phyloP scores from a whole-genome alignment of 139 green algal species.

The Desmodesmus armatus region DNA sequence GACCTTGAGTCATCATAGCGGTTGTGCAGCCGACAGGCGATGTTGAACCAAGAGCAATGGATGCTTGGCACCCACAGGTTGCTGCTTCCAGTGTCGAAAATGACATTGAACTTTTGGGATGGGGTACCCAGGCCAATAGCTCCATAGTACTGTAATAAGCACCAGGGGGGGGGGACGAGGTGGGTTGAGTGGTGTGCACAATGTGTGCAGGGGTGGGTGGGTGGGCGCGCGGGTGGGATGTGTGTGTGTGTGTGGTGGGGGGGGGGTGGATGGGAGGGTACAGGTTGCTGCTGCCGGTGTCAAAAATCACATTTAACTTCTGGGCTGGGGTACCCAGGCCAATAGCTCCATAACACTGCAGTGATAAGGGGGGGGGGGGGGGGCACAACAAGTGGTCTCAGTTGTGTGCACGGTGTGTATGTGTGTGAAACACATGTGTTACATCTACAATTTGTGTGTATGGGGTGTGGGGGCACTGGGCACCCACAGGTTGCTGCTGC shows the following conservation, averaged over 20 bases:
- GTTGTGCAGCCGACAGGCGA: constrained; percentile 93
- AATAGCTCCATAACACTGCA: too few relatives aligned
- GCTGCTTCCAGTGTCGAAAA: constrained; percentile 92
- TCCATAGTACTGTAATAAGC: constrained; percentile 92
- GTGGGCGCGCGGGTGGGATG: not conserved
- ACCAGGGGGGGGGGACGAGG: not conserved
- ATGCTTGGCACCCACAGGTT: constrained; percentile 96
- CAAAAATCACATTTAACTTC: not conserved
- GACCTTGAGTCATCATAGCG: constrained; percentile 87
- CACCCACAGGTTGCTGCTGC: constrained; percentile 95
- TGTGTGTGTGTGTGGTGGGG: not conserved
- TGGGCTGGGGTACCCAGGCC: not conserved
- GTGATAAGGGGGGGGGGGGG: too few relatives aligned
- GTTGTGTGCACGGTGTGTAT: too few relatives aligned
- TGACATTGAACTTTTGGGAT: constrained; percentile 91
- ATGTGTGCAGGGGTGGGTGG: too few relatives aligned
- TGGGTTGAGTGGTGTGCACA: too few relatives aligned
- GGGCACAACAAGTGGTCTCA: too few relatives aligned
- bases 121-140: constrained; percentile 93
- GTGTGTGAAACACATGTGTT: too few relatives aligned
- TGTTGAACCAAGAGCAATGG: constrained; percentile 88
- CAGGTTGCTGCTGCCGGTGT: too few relatives aligned
- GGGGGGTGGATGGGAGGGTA: not conserved
- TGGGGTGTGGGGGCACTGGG: constrained; percentile 76
- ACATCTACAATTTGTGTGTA: too few relatives aligned